phyloP scores from a whole-genome alignment of 192 early-diverging fungal species.

The Chytriomyces confervae region DNA sequence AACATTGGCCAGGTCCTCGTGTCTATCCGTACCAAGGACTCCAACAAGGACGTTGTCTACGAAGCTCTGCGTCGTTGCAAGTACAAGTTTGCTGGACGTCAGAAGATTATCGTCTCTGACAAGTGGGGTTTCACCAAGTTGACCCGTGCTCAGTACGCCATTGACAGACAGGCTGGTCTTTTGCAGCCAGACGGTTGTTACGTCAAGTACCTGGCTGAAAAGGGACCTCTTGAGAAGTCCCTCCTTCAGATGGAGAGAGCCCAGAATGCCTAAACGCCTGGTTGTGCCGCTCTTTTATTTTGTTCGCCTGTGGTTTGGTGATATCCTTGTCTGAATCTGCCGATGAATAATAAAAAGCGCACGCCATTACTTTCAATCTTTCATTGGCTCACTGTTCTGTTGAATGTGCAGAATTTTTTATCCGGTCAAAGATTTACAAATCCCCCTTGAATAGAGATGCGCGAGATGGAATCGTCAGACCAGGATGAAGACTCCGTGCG shows the following conservation, averaged over 20 bases:
- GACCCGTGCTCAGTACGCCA: constrained; percentile 87
- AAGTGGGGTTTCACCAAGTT: constrained; percentile 99
- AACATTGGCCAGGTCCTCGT: constrained; percentile 97
- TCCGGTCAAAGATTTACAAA: too few species aligned
- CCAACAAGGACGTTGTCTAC: constrained; percentile 89
- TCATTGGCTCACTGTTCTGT: too few species aligned
- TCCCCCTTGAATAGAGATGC: too few species aligned
- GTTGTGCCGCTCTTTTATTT: background rate
- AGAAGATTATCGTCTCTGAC: constrained; percentile 99
- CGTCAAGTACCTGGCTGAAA: constrained; percentile 90
- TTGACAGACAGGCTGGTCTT: constrained; percentile 71
- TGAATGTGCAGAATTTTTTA: too few species aligned
- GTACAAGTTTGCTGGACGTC: constrained; percentile 99
- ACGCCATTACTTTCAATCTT: background rate
- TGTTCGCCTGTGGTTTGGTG: background rate
- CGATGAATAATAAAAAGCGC: background rate
- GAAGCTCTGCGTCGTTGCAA: constrained; percentile 93
- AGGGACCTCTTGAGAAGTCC: constrained; percentile 73
- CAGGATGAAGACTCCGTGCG: too few species aligned
- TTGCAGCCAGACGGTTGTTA: constrained; percentile 93
- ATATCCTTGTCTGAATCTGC: too few species aligned
- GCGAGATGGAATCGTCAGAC: too few species aligned
- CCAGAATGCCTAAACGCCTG: constrained; percentile 12
- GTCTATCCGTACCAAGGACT: constrained; percentile 94
- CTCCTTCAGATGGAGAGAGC: constrained; percentile 36